Base-by-base conservation (phyloP, 129 eudicot species). In the Silybum marianum region DNA sequence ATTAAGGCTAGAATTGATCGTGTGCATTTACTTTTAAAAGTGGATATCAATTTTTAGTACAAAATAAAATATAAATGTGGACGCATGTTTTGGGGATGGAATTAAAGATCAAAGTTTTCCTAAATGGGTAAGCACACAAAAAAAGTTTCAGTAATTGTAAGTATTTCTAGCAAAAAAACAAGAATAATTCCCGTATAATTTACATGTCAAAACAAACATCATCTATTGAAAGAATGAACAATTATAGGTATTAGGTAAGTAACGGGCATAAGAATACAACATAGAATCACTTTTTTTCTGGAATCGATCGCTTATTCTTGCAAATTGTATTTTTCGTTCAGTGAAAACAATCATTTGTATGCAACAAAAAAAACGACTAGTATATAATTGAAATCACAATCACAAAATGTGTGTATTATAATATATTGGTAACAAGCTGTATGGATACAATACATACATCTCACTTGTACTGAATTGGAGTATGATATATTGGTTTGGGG, bases 121-220 rank as follows among this genome's bases (percentile, higher is more conserved):
- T 28, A 32, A 21, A 21, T 40, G 30, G 75, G 70, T 68, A 44
- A 78, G 82, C 68, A 78, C 67, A 69, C 51, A 78, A 24, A 28
- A 67, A 78, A 72, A 26, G 10, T 3, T 42, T 54, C 71, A 71
- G 54, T 54, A 32, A 71, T 71, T 54, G 72, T 71, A 54, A 14
- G 16, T 11, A 10, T 44, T 44, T 44, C 54, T 44, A 44, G 54
- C 54, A 44, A 44, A 10, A 44, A 44, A 44, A 44, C 51, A 44
- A 44, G 54, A 44, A 44, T 44, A 10, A 44, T 44, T 44, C 16
- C 54, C 0, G 1, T 44, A 44, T 44, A 11, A 44, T 44, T 40
- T 40, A 40, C 9, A 40, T 40, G 42, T 6, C 42, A 38, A 38
- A 38, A 38, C 42, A 38, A 38, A 38, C 9, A 38, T 38, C 42